Evolutionary conservation across 768 basidiomycete species (phyloP).

Genomic region (Trametes villosa): DNA sequence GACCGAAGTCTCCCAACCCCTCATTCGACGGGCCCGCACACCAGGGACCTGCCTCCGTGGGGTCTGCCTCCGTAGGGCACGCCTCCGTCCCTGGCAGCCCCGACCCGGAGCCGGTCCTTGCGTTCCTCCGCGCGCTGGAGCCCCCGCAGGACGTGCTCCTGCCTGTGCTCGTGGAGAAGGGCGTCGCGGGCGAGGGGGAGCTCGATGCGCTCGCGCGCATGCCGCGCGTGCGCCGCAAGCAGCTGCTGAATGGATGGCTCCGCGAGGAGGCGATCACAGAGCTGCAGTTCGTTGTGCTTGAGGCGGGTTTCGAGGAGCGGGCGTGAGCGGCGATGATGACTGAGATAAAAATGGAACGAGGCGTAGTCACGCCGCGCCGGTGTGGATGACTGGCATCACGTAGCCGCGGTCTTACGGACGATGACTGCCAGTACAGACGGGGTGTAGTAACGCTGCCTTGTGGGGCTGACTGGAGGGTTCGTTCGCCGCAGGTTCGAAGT

Average conservation of each 20-base stretch:
- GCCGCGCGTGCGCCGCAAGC: neutral
- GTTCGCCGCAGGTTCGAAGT: no score
- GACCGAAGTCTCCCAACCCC: no score
- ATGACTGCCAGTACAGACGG: no score
- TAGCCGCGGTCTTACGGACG: no score
- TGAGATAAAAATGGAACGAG: no score
- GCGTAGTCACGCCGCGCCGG: no score
- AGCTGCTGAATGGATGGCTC: neutral
- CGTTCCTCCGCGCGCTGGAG: constrained; percentile 1
- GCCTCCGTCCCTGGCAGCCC: neutral
- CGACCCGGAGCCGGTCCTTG: neutral
- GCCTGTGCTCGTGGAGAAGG: neutral
- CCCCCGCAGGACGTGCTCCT: neutral
- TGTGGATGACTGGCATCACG: no score
- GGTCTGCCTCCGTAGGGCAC: neutral
- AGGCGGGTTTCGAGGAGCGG: neutral
- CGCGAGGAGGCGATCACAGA: neutral
- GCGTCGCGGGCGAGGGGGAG: neutral
- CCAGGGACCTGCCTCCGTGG: neutral
- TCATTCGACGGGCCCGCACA: no score
- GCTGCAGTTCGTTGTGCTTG: neutral
- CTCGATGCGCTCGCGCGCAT: neutral
- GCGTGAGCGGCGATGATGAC: no score
- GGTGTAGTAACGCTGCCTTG: no score
- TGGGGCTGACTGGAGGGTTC: neutral